Percentiles rank a stretch among this genome's conserved stretches.
These are phyloP conservation scores for Aspergillus ostianus DNA, from an alignment of 495 filamentous ascomycete species.

Conservation along the genomic window DNA sequence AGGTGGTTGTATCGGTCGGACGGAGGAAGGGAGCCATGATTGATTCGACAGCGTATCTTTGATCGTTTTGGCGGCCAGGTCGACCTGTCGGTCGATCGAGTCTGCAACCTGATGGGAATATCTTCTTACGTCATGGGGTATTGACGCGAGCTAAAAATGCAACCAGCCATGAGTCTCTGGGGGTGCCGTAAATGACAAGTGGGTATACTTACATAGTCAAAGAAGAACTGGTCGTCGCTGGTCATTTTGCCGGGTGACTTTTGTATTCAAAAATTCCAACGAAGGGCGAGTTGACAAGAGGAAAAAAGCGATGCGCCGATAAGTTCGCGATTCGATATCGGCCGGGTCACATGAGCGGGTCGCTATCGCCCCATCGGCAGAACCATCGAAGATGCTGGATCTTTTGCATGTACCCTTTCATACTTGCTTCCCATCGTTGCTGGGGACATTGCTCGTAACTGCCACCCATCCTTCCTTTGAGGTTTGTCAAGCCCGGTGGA, in stretches of 20 bases:
- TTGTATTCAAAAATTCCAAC: neutral
- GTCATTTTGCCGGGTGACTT: constrained; percentile 39
- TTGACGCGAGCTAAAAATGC: constrained; percentile 59
- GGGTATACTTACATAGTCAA: constrained; percentile 42
- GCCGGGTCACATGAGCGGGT: constrained; percentile 9
- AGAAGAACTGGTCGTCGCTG: constrained; percentile 52
- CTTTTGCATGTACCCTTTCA: neutral
- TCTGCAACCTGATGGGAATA: constrained; percentile 68
- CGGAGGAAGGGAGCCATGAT: constrained; percentile 67
- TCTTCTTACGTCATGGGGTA: constrained; percentile 66
- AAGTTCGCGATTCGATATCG: constrained; percentile 3
- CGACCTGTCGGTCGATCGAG: constrained; percentile 73
- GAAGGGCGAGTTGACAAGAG: neutral
- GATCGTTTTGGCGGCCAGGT: constrained; percentile 61
- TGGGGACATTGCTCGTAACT: neutral
- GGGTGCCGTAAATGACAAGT: neutral
- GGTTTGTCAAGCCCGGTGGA: neutral
- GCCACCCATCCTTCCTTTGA: neutral
- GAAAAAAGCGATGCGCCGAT: constrained; percentile 7
- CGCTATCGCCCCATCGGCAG: constrained; percentile 2
- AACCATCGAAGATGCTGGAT: neutral
- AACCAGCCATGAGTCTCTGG: neutral
- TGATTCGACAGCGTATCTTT: constrained; percentile 61
- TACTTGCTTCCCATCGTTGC: no score
- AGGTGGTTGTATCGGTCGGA: constrained; percentile 55